phyloP scores from a whole-genome alignment of 1,284 basidiomycete species.

The Ceratobasidium sp. region DNA sequence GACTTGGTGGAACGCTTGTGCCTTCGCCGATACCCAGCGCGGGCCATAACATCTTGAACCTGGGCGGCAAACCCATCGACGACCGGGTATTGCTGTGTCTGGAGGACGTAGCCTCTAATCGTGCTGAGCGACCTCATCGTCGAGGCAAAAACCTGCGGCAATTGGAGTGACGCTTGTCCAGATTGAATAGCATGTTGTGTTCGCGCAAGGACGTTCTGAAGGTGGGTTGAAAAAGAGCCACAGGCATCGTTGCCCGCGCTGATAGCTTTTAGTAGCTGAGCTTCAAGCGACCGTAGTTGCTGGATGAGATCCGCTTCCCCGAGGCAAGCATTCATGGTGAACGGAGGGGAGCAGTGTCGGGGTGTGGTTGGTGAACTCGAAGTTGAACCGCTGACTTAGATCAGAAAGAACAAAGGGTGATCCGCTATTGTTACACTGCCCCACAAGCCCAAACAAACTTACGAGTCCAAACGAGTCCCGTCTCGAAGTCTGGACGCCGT shows the following conservation, averaged over 20 bases:
- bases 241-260: conserved; percentile 4
- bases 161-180: not conserved
- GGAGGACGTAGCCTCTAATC: not conserved
- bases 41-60: not conserved
- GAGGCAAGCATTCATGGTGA: conserved; percentile 24
- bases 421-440: too few relatives aligned
- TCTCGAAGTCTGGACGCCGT: too few relatives aligned
- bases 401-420: conserved; percentile 24
- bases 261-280: conserved; percentile 6
- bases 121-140: not conserved
- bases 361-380: conserved; percentile 21
- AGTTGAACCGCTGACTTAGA: not conserved
- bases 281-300: conserved; percentile 16
- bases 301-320: conserved; percentile 11
- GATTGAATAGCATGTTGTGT: not conserved
- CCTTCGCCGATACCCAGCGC: conserved; percentile 2
- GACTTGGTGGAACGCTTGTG: conserved; percentile 33
- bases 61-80: not conserved
- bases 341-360: conserved; percentile 3
- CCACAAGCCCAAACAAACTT: conserved; percentile 34
- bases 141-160: not conserved
- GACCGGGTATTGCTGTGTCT: not conserved
- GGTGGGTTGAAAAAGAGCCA: conserved; percentile 4
- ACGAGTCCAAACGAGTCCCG: conserved; percentile 3
- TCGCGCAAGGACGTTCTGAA: not conserved